Conservation (phyloP, 2,329 filamentous ascomycete genomes). For the Zymoseptoria pseudotritici region DNA sequence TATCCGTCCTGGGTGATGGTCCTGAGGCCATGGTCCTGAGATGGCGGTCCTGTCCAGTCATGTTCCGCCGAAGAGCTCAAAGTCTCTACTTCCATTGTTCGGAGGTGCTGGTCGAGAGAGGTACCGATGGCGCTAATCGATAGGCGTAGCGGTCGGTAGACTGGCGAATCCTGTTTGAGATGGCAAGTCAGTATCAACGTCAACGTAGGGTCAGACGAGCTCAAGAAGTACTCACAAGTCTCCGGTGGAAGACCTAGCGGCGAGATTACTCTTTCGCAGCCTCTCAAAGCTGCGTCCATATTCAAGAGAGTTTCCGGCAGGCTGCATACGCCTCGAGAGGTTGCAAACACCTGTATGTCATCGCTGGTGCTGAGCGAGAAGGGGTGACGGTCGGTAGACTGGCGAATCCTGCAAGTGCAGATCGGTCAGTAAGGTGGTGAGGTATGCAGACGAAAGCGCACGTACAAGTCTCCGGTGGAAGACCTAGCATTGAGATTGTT, state of each 20-base stretch:
- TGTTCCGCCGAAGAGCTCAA: neutral
- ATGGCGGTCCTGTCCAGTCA: neutral
- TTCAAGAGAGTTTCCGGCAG: neutral
- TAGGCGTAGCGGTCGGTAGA: neutral
- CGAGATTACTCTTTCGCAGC: neutral
- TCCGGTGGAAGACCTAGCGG: neutral
- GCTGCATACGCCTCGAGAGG: neutral
- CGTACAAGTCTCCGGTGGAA: neutral
- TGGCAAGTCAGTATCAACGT: neutral
- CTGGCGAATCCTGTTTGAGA: neutral
- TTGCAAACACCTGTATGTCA: neutral
- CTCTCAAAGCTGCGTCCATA: neutral
- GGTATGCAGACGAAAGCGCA: neutral
- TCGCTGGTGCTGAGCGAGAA: neutral
- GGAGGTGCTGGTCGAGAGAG: neutral
- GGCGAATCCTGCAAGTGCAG: neutral
- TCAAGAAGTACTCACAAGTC: neutral
- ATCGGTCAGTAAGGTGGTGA: no score
- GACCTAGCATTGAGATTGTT: neutral
- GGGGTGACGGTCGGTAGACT: neutral
- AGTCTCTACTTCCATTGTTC: neutral
- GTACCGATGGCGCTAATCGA: neutral
- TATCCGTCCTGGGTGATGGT: no score
- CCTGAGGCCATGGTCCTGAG: no score
- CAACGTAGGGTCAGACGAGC: no score